A percentile compares a stretch with the other conserved stretches of the same genome.
Evolutionary conservation across 2,329 filamentous ascomycete species (phyloP).

Genomic region (Hypoxylon sp.): DNA sequence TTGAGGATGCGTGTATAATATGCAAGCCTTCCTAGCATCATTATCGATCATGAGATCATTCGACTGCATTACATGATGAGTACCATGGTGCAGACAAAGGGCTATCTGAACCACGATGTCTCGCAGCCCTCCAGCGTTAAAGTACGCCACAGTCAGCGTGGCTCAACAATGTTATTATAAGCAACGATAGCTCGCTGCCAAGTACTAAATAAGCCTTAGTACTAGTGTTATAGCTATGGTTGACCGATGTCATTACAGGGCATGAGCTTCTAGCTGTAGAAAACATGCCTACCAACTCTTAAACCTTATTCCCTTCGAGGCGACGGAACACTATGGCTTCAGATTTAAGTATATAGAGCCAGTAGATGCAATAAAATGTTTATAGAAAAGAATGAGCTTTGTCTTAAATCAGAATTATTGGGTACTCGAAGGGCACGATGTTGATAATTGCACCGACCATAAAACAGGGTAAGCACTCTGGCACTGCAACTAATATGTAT

Average conservation of each 20-base stretch:
- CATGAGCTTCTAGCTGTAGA: not conserved
- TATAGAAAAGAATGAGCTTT: slow-evolving; percentile 5
- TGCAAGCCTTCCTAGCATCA: slow-evolving; percentile 4
- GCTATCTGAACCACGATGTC: not conserved
- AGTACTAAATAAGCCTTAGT: slow-evolving; percentile 1
- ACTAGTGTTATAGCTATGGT: slow-evolving; percentile 9
- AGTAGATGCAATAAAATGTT: not conserved
- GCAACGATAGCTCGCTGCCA: slow-evolving; percentile 4
- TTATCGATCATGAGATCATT: slow-evolving; percentile 5
- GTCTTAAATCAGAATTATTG: slow-evolving; percentile 3
- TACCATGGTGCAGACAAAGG: slow-evolving; percentile 2
- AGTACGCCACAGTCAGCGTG: slow-evolving; percentile 17
- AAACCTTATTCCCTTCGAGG: slow-evolving; percentile 8
- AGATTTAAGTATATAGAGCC: not conserved
- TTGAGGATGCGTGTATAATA: not conserved
- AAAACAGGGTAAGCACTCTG: slow-evolving; percentile 21
- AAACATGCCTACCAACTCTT: not conserved
- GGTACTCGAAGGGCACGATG: not conserved
- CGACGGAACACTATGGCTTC: slow-evolving; percentile 2
- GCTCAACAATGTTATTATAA: slow-evolving; percentile 3
- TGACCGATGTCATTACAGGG: not conserved
- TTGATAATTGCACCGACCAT: slow-evolving; percentile 22
- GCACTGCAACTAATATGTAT: slow-evolving; percentile 35
- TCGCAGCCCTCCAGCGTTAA: slow-evolving; percentile 13
- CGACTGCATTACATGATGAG: not conserved